Conservation (phyloP, 2,329 filamentous ascomycete species). For the Aspergillus ruber region DNA sequence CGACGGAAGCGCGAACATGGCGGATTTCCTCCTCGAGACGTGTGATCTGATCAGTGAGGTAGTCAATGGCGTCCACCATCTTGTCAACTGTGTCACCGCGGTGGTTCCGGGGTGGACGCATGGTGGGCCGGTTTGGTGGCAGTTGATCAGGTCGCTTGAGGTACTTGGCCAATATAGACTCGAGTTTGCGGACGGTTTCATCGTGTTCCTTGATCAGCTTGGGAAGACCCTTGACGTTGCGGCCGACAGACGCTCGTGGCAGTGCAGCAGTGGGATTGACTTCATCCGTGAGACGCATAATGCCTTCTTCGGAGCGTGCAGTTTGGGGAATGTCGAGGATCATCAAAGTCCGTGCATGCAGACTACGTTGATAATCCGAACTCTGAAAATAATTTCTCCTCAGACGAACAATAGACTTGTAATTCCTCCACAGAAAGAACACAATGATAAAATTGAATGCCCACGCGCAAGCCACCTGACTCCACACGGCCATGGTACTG, state of each 20-base stretch:
- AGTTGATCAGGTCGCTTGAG: slow-evolving; percentile 78
- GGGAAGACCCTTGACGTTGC: slow-evolving; percentile 87
- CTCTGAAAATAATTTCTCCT: slow-evolving; percentile 76
- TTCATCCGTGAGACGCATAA: slow-evolving; percentile 73
- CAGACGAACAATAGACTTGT: slow-evolving; percentile 63
- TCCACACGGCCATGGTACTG: slow-evolving; percentile 47
- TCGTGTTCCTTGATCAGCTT: slow-evolving; percentile 79
- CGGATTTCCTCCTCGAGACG: slow-evolving; percentile 78
- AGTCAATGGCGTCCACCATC: slow-evolving; percentile 91
- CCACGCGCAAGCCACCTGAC: slow-evolving; percentile 54
- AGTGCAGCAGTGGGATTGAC: slow-evolving; percentile 72
- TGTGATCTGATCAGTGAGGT: slow-evolving; percentile 77
- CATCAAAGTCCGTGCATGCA: slow-evolving; percentile 65
- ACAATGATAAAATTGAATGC: slow-evolving; percentile 68
- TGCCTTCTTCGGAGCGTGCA: slow-evolving; percentile 76
- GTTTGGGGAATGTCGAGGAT: slow-evolving; percentile 76
- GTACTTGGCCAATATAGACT: slow-evolving; percentile 80
- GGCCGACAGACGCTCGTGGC: slow-evolving; percentile 73
- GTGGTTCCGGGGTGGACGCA: slow-evolving; percentile 75
- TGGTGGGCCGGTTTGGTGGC: slow-evolving; percentile 68
- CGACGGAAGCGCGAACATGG: slow-evolving; percentile 71
- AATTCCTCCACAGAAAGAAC: slow-evolving; percentile 86
- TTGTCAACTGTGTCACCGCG: slow-evolving; percentile 56
- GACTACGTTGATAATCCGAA: slow-evolving; percentile 77
- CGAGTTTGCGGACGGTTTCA: slow-evolving; percentile 70